A percentile compares a stretch with the other conserved stretches of the same genome.
These are phyloP conservation scores for Trichocladium uniseriatum DNA, from an alignment of 495 filamentous ascomycete species.

Conservation along the genomic window DNA sequence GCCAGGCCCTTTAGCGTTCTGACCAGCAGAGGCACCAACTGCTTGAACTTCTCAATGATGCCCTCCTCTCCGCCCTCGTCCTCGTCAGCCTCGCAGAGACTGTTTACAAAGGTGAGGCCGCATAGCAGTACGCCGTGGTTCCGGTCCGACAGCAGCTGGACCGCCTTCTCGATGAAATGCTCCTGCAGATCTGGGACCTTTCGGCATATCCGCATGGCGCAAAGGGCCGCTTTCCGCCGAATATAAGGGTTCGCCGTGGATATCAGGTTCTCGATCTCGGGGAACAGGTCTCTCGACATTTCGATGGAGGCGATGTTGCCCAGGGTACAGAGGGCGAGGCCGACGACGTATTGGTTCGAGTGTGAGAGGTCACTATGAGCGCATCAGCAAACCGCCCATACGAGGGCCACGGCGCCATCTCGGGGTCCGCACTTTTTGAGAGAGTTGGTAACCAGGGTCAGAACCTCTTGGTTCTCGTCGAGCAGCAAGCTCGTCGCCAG, in stretches of 20 bases:
- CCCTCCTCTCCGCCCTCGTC: slow-evolving; percentile 76
- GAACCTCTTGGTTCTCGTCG: slow-evolving; percentile 96
- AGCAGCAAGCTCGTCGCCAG: slow-evolving; percentile 91
- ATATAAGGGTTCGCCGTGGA: slow-evolving; percentile 95
- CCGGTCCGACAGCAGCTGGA: slow-evolving; percentile 73
- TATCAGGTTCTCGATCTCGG: slow-evolving; percentile 83
- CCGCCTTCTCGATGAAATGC: slow-evolving; percentile 90
- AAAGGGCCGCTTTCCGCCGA: slow-evolving; percentile 92
- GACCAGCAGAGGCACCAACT: slow-evolving; percentile 69
- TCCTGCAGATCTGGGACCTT: slow-evolving; percentile 97
- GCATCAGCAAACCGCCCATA: slow-evolving; percentile 18
- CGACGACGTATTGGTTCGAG: slow-evolving; percentile 97
- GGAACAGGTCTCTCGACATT: slow-evolving; percentile 97
- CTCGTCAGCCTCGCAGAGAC: slow-evolving; percentile 89
- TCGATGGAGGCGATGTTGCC: slow-evolving; percentile 96
- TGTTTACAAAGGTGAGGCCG: slow-evolving; percentile 82
- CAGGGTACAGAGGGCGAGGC: slow-evolving; percentile 86
- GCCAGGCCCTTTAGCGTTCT: slow-evolving; percentile 83
- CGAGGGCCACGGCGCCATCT: no score
- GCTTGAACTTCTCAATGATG: slow-evolving; percentile 81
- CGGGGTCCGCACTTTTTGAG: slow-evolving; percentile 67
- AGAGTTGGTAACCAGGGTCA: slow-evolving; percentile 95
- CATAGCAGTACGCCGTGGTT: slow-evolving; percentile 95
- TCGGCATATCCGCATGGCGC: slow-evolving; percentile 97
- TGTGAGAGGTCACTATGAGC: slow-evolving; percentile 89